phyloP scores from a whole-genome alignment of 306 rosid genomes.

The Quercus variabilis region DNA sequence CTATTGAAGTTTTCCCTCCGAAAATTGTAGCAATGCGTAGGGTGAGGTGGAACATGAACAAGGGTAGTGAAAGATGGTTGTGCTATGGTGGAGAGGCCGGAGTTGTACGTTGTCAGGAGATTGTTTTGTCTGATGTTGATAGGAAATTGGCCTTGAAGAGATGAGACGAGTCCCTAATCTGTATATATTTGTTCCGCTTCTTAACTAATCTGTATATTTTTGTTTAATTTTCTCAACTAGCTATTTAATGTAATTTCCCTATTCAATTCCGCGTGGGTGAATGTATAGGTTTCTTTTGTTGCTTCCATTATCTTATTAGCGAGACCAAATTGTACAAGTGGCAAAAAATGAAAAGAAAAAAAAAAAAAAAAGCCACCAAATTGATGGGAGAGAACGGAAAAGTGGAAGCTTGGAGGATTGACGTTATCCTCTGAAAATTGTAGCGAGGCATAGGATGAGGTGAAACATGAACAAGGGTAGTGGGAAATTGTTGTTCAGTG shows the following conservation, averaged over 20 bases:
- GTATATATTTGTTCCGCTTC: slow-evolving; percentile 14
- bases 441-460: too few species aligned
- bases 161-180: slow-evolving; percentile 19
- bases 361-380: too few species aligned
- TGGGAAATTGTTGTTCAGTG: too few species aligned
- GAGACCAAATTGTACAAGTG: too few species aligned
- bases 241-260: not conserved
- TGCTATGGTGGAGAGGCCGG: slow-evolving; percentile 89
- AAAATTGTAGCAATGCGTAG: slow-evolving; percentile 65
- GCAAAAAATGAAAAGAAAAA: too few species aligned
- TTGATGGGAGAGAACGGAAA: too few species aligned
- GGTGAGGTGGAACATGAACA: slow-evolving; percentile 93
- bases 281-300: not conserved
- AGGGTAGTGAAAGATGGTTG: slow-evolving; percentile 91
- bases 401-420: too few species aligned
- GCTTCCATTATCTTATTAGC: not conserved
- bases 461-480: too few species aligned
- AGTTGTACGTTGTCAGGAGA: slow-evolving; percentile 77
- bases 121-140: slow-evolving; percentile 47
- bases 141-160: slow-evolving; percentile 54
- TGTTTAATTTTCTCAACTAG: slow-evolving; percentile 6
- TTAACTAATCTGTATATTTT: not conserved
- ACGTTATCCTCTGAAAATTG: too few species aligned
- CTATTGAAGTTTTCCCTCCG: slow-evolving; percentile 56
- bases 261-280: not conserved